phyloP scores from a whole-genome alignment of 2,329 filamentous ascomycete species.

The Leptographium flavum region DNA sequence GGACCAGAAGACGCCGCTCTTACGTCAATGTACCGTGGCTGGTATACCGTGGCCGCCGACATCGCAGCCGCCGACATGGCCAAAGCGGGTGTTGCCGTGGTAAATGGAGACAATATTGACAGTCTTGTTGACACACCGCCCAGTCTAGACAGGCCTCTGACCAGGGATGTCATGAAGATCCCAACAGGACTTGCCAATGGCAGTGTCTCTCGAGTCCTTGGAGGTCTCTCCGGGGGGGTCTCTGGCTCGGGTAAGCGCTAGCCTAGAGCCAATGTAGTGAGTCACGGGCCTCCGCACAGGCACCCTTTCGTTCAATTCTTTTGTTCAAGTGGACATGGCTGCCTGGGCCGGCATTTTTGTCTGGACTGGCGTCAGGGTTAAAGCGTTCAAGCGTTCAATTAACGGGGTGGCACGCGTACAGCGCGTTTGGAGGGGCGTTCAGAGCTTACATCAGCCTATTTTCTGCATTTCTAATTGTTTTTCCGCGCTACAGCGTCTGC shows the following conservation, averaged over 20 bases:
- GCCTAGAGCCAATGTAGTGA: too few species aligned
- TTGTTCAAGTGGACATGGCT: neutral
- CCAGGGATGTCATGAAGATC: slow-evolving; percentile 1
- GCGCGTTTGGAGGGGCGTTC: slow-evolving; percentile 5
- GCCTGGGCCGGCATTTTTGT: neutral
- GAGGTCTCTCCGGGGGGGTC: neutral
- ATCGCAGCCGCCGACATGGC: slow-evolving; percentile 11
- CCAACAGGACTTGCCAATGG: neutral
- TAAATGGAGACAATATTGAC: neutral
- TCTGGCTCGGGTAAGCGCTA: too few species aligned
- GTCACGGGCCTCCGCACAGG: neutral
- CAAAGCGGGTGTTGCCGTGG: slow-evolving; percentile 4
- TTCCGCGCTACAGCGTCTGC: slow-evolving; percentile 1
- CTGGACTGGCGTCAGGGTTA: neutral
- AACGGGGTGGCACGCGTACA: slow-evolving; percentile 1
- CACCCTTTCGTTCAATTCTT: too few species aligned
- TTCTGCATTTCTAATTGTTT: slow-evolving; percentile 2
- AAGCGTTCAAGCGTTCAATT: too few species aligned
- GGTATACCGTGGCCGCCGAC: slow-evolving; percentile 17
- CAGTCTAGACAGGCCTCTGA: slow-evolving; percentile 4
- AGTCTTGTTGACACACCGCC: neutral
- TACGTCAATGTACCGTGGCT: slow-evolving; percentile 49
- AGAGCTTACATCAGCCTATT: neutral
- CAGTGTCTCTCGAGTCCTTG: neutral
- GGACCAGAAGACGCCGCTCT: slow-evolving; percentile 12